phyloP scores from a whole-genome alignment of 306 rosid genomes.

The Phaseolus lunatus region DNA sequence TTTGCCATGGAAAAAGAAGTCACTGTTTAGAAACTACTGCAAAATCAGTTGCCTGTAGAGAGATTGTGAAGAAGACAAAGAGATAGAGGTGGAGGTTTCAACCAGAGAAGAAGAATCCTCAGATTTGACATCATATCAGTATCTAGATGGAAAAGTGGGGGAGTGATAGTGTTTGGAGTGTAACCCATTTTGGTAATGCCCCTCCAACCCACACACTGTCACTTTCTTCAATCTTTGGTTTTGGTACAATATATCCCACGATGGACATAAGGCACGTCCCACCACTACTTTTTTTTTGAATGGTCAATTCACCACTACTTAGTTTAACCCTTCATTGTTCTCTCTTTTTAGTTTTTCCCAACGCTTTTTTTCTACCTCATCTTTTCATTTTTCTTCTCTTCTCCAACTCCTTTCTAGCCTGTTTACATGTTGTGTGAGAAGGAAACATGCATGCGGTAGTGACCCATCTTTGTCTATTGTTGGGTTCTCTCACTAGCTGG shows the following conservation, averaged over 20 bases:
- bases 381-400: neutral
- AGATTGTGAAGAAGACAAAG: neutral
- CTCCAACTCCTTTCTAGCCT: slow-evolving; percentile 1
- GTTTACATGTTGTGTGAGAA: slow-evolving; percentile 31
- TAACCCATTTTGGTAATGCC: slow-evolving; percentile 47
- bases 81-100: slow-evolving; percentile 27
- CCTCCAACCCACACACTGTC: slow-evolving; percentile 23
- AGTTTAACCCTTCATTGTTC: neutral
- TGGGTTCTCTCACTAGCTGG: neutral
- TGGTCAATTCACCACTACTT: slow-evolving; percentile 21
- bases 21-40: neutral
- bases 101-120: neutral
- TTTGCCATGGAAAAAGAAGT: slow-evolving; percentile 28
- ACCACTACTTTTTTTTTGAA: slow-evolving; percentile 8
- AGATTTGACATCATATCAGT: slow-evolving; percentile 12
- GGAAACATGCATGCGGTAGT: slow-evolving; percentile 42
- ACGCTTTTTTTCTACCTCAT: neutral
- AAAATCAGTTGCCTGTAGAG: slow-evolving; percentile 18
- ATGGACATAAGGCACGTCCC: slow-evolving; percentile 41
- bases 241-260: slow-evolving; percentile 21
- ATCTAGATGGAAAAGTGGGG: slow-evolving; percentile 29
- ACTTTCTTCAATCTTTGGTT: slow-evolving; percentile 31
- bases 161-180: slow-evolving; percentile 33
- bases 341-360: neutral
- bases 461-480: slow-evolving; percentile 1